These are phyloP conservation scores for Rosa chinensis DNA, from an alignment of 306 rosid species.

Conservation along the genomic window DNA sequence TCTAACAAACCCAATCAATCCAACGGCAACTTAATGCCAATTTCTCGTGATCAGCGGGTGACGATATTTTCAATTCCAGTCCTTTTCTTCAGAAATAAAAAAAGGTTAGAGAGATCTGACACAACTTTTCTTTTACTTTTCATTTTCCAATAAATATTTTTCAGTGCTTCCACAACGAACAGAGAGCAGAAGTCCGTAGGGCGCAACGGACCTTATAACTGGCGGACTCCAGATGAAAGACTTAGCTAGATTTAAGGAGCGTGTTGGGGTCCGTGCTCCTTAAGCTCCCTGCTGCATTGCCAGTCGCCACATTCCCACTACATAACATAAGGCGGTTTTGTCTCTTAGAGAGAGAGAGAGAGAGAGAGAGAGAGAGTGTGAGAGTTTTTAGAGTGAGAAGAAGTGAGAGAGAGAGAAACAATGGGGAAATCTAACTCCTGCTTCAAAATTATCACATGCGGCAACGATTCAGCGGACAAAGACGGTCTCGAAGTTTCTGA, in stretches of 20 bases:
- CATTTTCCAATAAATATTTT: not conserved
- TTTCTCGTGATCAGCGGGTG: constrained; percentile 2
- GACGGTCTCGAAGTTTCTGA: constrained; percentile 51
- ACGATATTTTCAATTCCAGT: constrained; percentile 2
- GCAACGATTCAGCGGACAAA: constrained; percentile 54
- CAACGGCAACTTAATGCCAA: not conserved
- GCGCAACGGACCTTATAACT: constrained; percentile 34
- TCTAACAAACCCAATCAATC: not conserved
- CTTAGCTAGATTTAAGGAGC: constrained; percentile 46
- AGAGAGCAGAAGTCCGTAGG: constrained; percentile 8
- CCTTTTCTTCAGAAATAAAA: not conserved
- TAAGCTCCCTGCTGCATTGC: constrained; percentile 22
- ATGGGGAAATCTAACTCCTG: constrained; percentile 84
- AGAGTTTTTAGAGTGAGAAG: not conserved
- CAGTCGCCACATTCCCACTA: constrained; percentile 42
- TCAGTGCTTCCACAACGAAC: constrained; percentile 22
- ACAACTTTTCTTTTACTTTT: constrained; percentile 32
- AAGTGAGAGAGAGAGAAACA: constrained; percentile 4
- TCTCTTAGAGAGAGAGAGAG: constrained; percentile 24
- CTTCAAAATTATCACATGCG: constrained; percentile 77
- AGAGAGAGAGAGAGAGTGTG: constrained; percentile 23
- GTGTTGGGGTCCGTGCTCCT: constrained; percentile 63
- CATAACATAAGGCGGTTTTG: constrained; percentile 28
- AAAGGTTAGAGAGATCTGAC: constrained; percentile 32
- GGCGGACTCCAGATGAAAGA: constrained; percentile 44